These are phyloP conservation scores for Backusella liffmaniae DNA, from an alignment of 192 early-diverging fungal genomes.

Conservation along the genomic window DNA sequence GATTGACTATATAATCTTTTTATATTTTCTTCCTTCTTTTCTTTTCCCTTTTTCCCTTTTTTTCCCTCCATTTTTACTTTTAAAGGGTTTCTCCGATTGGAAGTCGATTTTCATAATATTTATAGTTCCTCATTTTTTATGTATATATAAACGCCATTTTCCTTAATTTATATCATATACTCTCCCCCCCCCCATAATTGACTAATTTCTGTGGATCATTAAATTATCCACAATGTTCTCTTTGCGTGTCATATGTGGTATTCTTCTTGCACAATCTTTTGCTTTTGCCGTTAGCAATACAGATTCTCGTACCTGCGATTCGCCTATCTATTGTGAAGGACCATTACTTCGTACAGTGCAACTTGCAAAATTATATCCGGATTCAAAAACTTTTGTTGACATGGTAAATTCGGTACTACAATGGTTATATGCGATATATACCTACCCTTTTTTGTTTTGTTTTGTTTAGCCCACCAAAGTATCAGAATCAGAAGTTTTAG, in stretches of 20 bases:
- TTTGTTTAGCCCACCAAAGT: slow-evolving; percentile 49
- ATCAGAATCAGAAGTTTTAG: slow-evolving; percentile 52
- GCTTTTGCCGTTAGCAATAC: background rate
- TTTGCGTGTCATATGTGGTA: slow-evolving; percentile 1
- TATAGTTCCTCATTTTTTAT: background rate
- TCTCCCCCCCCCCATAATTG: background rate
- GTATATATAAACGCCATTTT: background rate
- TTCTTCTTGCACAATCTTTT: background rate
- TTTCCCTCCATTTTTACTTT: background rate
- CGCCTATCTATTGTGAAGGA: slow-evolving; percentile 69
- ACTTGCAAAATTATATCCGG: slow-evolving; percentile 54
- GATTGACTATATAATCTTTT: background rate
- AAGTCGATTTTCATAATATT: background rate
- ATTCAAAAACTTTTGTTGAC: slow-evolving; percentile 78
- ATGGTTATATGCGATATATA: background rate
- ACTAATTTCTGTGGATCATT: background rate
- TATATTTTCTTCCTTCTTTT: background rate
- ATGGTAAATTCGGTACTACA: slow-evolving; percentile 12
- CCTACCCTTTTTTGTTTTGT: background rate
- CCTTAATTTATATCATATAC: background rate
- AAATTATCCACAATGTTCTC: background rate
- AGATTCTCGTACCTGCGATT: slow-evolving; percentile 15
- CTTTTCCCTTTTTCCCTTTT: background rate
- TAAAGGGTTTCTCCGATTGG: background rate
- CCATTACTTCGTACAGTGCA: slow-evolving; percentile 61